These are phyloP conservation scores for Penicillium turbatum DNA, from an alignment of 495 filamentous ascomycete genomes.

Conservation along the genomic window DNA sequence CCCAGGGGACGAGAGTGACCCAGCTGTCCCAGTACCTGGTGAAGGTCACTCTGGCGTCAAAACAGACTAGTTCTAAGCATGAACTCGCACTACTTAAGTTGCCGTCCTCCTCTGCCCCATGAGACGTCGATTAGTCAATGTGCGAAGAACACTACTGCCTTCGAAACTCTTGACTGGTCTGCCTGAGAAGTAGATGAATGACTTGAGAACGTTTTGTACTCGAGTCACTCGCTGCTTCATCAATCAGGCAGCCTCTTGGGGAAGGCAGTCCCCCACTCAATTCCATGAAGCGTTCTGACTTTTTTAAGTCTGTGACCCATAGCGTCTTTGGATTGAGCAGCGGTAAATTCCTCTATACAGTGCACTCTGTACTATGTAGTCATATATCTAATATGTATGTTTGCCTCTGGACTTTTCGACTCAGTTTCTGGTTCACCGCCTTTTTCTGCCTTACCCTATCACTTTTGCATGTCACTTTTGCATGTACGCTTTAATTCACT, in stretches of 20 bases:
- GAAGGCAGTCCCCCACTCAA: conserved; percentile 38
- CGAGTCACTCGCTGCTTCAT: conserved; percentile 31
- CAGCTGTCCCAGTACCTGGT: conserved; percentile 73
- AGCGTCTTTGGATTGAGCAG: conserved; percentile 29
- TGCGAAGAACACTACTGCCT: conserved; percentile 71
- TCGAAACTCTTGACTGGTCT: conserved; percentile 29
- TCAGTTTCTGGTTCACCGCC: too few relatives aligned
- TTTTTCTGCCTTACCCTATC: too few relatives aligned
- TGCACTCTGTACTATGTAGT: too few relatives aligned
- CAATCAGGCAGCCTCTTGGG: conserved; percentile 29
- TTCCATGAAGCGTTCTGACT: conserved; percentile 25
- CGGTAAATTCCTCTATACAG: conserved; percentile 27
- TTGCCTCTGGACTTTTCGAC: too few relatives aligned
- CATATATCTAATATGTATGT: too few relatives aligned
- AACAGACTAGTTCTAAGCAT: conserved; percentile 3
- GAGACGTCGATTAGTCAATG: conserved; percentile 89
- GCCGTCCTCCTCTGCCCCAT: conserved; percentile 65
- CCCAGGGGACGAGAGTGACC: conserved; percentile 67
- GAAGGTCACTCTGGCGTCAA: conserved; percentile 56
- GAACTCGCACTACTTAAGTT: conserved; percentile 83
- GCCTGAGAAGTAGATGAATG: conserved; percentile 25
- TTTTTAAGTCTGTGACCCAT: background rate
- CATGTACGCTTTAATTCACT: too few relatives aligned
- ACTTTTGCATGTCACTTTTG: too few relatives aligned
- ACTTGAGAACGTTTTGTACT: conserved; percentile 39